Evolutionary conservation across 352 stramenopile species (phyloP).

Genomic region (Phytophthora pluvialis): DNA sequence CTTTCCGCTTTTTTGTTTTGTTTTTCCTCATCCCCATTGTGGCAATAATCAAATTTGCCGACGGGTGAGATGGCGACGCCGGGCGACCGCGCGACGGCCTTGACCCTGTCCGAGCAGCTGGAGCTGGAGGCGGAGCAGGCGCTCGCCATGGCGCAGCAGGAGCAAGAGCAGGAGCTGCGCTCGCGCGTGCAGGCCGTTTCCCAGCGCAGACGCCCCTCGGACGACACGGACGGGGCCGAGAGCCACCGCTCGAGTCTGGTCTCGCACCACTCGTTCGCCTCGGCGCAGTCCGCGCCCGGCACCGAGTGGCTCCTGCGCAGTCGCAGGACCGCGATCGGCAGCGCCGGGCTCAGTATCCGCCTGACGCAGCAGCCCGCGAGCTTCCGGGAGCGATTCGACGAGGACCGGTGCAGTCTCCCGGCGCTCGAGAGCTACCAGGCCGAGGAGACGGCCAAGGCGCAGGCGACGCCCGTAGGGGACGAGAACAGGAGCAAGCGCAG

Average conservation of each 20-base stretch:
- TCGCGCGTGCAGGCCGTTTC: slow-evolving; percentile 60
- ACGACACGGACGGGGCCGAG: slow-evolving; percentile 36
- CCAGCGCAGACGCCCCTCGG: slow-evolving; percentile 47
- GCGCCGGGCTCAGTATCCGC: slow-evolving; percentile 5
- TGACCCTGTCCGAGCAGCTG: slow-evolving; percentile 1
- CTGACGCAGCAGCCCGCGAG: slow-evolving; percentile 44
- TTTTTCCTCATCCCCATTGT: background rate
- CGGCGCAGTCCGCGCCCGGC: slow-evolving; percentile 27
- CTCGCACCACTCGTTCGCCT: slow-evolving; percentile 48
- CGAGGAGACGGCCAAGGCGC: slow-evolving; percentile 18
- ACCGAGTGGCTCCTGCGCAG: slow-evolving; percentile 28
- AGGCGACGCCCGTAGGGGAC: background rate
- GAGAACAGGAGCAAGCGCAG: slow-evolving; percentile 8
- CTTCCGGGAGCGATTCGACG: slow-evolving; percentile 57
- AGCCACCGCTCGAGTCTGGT: slow-evolving; percentile 45
- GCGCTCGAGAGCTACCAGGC: slow-evolving; percentile 51
- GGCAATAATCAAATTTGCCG: background rate
- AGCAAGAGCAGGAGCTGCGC: slow-evolving; percentile 35
- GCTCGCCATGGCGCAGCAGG: slow-evolving; percentile 25
- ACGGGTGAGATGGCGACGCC: slow-evolving; percentile 8
- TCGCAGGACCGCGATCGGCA: slow-evolving; percentile 21
- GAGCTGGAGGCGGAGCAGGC: slow-evolving; percentile 23
- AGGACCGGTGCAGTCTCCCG: slow-evolving; percentile 60
- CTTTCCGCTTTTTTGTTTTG: background rate
- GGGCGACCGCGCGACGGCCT: background rate